Percentiles rank a stretch among this genome's conserved stretches.
Evolutionary conservation across 2,329 filamentous ascomycete species (phyloP).

Genomic region (Claviceps sp.): DNA sequence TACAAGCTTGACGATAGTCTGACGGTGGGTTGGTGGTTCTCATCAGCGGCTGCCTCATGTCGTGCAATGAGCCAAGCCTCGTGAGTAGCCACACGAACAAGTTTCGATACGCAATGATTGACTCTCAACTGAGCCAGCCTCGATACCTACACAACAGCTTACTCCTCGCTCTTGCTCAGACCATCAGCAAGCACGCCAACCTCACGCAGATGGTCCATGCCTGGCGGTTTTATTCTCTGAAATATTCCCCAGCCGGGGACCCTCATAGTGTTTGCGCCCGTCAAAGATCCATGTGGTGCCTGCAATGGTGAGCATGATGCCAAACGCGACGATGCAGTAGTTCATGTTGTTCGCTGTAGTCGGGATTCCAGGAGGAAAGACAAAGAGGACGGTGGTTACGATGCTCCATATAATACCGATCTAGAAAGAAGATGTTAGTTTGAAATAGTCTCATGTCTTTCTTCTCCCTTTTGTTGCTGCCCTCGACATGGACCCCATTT

Average conservation of each 20-base stretch:
- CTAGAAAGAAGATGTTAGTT: not conserved
- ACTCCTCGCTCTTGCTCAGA: no score
- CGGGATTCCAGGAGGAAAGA: conserved; percentile 56
- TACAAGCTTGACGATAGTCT: no score
- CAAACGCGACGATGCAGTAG: conserved; percentile 35
- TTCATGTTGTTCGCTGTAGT: conserved; percentile 58
- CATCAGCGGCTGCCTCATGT: no score
- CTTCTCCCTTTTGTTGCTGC: not conserved
- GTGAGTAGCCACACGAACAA: no score
- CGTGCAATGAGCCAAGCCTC: no score
- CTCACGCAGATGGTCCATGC: no score
- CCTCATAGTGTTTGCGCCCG: conserved; percentile 33
- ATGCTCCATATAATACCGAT: conserved; percentile 50
- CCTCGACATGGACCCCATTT: not conserved
- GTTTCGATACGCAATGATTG: no score
- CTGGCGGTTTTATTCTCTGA: conserved; percentile 3
- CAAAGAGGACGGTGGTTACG: conserved; percentile 61
- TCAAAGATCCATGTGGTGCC: conserved; percentile 32
- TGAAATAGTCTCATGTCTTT: not conserved
- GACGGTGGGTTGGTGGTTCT: no score
- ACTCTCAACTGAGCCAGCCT: no score
- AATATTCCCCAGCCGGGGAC: conserved; percentile 14
- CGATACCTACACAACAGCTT: no score
- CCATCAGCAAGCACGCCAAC: no score
- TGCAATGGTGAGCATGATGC: conserved; percentile 31